Conservation (phyloP, 2,329 filamentous ascomycete species). For the Arthrocladium fulminans region DNA sequence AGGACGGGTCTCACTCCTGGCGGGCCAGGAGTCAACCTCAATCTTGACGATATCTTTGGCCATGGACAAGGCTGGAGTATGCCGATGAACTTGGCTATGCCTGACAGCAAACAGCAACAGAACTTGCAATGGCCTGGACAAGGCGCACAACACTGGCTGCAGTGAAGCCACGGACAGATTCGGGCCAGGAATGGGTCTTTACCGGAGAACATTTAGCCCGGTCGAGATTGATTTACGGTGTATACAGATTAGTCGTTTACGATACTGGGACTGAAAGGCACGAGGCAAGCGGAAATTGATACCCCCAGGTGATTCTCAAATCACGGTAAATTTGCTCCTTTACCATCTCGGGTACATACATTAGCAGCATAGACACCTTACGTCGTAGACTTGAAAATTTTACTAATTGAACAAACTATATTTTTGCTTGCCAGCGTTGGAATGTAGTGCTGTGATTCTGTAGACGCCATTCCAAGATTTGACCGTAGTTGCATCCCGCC, state of each 20-base stretch:
- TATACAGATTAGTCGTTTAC: too few relatives aligned
- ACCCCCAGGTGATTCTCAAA: too few relatives aligned
- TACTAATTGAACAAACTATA: too few relatives aligned
- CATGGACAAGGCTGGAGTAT: slow-evolving; percentile 12
- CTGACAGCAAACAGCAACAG: slow-evolving; percentile 2
- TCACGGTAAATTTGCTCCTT: too few relatives aligned
- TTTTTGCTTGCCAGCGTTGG: too few relatives aligned
- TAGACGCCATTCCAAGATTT: too few relatives aligned
- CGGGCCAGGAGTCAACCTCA: slow-evolving; percentile 6
- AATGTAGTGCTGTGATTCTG: too few relatives aligned
- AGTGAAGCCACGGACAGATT: not conserved
- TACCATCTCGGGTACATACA: too few relatives aligned
- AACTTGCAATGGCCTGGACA: not conserved
- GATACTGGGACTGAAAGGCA: not conserved
- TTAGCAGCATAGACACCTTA: too few relatives aligned
- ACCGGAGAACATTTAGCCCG: too few relatives aligned
- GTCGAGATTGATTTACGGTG: not conserved
- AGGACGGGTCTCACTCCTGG: slow-evolving; percentile 12
- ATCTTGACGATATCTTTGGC: slow-evolving; percentile 18
- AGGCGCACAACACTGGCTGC: not conserved
- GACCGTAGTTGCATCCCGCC: too few relatives aligned
- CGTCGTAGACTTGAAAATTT: too few relatives aligned
- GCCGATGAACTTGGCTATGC: not conserved
- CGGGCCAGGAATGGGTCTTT: not conserved
- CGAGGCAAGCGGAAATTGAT: not conserved